Conservation (phyloP, 192 early-diverging fungal genomes). For the Entophlyctis luteolus region DNA sequence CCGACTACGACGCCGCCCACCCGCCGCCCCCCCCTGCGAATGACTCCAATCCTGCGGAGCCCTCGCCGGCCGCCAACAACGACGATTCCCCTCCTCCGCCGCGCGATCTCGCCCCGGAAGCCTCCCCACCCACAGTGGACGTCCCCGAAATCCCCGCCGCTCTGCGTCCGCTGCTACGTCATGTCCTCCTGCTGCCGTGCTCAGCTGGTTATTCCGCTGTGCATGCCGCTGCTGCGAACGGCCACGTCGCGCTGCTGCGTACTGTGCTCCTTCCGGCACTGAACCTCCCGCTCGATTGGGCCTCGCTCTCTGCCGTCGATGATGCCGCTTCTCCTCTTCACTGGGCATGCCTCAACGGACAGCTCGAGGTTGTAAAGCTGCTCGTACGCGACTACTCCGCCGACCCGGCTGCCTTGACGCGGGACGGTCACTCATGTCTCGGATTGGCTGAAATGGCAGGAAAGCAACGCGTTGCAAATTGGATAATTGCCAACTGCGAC, state of each 20-base stretch:
- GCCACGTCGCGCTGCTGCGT: conserved; percentile 57
- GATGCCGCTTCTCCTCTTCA: conserved; percentile 64
- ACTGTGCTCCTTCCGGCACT: conserved; percentile 34
- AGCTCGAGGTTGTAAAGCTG: conserved; percentile 59
- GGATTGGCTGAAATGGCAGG: conserved; percentile 18
- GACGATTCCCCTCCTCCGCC: not conserved
- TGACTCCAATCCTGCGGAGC: not conserved
- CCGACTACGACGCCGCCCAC: not conserved
- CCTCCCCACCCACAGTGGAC: conserved; percentile 9
- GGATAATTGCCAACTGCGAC: conserved; percentile 24
- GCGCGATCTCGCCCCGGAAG: not conserved
- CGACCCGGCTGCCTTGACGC: conserved; percentile 36
- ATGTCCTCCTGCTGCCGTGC: conserved; percentile 16
- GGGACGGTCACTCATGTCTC: conserved; percentile 27
- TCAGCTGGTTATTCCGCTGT: conserved; percentile 55
- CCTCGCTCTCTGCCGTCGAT: conserved; percentile 8
- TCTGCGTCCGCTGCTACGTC: conserved; percentile 30
- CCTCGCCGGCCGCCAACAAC: not conserved
- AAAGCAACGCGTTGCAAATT: conserved; percentile 14
- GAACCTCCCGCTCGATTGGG: conserved; percentile 6
- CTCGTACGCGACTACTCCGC: conserved; percentile 58
- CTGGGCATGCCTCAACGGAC: conserved; percentile 83
- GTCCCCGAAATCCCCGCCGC: not conserved
- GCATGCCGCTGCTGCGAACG: conserved; percentile 82
- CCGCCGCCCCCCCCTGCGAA: not conserved